A percentile compares a stretch with the other conserved stretches of the same genome.
Conservation (phyloP, 1,284 basidiomycete species). For the Mycosarcoma maydis region DNA sequence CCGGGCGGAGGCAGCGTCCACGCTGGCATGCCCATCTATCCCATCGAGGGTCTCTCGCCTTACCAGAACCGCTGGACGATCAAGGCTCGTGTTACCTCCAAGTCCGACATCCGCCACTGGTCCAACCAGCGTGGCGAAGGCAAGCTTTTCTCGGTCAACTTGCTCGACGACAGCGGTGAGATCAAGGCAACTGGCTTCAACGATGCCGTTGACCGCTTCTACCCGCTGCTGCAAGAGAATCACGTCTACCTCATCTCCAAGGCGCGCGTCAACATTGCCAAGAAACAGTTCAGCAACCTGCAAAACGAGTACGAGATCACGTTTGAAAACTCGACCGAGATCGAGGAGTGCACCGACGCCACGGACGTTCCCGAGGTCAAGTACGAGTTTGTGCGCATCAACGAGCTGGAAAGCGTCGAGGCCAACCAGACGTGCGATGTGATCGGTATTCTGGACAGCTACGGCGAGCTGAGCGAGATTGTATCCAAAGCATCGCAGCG, state of each 20-base stretch:
- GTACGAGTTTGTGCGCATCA: constrained; percentile 64
- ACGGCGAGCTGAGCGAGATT: constrained; percentile 63
- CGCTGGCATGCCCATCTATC: constrained; percentile 72
- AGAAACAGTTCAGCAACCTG: constrained; percentile 94
- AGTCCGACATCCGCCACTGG: constrained; percentile 88
- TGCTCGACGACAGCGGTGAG: constrained; percentile 87
- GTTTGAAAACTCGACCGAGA: constrained; percentile 74
- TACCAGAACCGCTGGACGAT: constrained; percentile 98
- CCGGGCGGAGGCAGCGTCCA: constrained; percentile 51
- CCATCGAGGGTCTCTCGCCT: constrained; percentile 93
- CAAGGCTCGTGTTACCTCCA: constrained; percentile 90
- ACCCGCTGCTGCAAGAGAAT: constrained; percentile 84
- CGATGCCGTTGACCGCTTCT: constrained; percentile 82
- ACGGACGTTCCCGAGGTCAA: constrained; percentile 66
- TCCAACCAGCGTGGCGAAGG: constrained; percentile 92
- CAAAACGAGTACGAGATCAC: constrained; percentile 93
- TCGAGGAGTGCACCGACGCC: constrained; percentile 63
- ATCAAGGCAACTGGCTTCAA: constrained; percentile 82
- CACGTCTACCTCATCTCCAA: constrained; percentile 93
- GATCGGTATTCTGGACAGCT: constrained; percentile 59
- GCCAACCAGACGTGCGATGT: constrained; percentile 67
- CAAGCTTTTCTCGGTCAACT: constrained; percentile 89
- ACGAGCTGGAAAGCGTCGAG: constrained; percentile 63
- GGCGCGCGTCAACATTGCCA: constrained; percentile 90
- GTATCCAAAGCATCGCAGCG: constrained; percentile 64